Evolutionary conservation across 106 monocot species (phyloP).

Genomic region (Dendrobium catenatum): DNA sequence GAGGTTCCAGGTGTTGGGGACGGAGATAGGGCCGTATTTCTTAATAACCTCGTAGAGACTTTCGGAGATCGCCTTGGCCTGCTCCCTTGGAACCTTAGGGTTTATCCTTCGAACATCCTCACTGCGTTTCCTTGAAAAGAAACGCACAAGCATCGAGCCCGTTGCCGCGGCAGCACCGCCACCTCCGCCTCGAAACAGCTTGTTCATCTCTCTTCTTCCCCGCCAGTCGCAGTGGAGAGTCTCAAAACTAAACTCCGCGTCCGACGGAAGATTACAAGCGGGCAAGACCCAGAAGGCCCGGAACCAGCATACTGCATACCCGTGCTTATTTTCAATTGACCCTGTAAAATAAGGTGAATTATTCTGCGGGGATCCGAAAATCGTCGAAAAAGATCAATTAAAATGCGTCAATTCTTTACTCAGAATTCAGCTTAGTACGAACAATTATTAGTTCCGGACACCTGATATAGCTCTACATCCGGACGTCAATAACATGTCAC

Average conservation of each 20-base stretch:
- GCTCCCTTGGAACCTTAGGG: slow-evolving; percentile 87
- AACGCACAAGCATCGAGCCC: slow-evolving; percentile 31
- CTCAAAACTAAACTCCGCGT: neutral
- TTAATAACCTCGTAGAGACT: slow-evolving; percentile 64
- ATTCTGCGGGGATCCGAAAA: no score
- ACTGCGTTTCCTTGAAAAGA: slow-evolving; percentile 55
- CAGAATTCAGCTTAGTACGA: no score
- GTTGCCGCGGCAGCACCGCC: slow-evolving; percentile 12
- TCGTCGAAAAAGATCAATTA: no score
- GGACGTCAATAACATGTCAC: no score
- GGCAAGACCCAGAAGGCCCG: no score
- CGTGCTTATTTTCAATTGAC: no score
- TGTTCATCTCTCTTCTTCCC: neutral
- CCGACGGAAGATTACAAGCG: no score
- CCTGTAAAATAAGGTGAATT: no score
- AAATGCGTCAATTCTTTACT: no score
- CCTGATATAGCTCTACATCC: no score
- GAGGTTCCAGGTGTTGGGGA: slow-evolving; percentile 72
- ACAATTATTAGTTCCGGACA: no score
- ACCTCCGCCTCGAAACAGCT: slow-evolving; percentile 37
- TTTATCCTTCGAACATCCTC: slow-evolving; percentile 56
- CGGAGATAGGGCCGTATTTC: slow-evolving; percentile 72
- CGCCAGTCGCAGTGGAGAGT: neutral
- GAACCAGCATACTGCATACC: no score
- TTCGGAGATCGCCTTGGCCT: slow-evolving; percentile 60